Conservation (phyloP, 2,329 filamentous ascomycete genomes). For the Byssothecium circinans region DNA sequence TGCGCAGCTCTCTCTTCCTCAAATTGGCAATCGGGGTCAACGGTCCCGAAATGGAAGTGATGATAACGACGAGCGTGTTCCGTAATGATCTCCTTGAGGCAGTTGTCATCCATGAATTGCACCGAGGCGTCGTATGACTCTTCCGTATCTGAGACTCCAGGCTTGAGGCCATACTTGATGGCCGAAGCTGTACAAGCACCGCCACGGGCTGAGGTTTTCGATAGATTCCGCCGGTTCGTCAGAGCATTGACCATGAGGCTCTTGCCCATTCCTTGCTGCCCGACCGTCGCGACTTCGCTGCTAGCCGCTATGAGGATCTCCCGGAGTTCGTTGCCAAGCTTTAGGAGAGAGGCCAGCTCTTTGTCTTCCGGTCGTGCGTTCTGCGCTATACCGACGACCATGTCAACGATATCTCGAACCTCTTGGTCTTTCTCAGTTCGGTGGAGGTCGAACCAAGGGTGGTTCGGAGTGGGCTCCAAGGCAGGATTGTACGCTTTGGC, state of each 20-base stretch:
- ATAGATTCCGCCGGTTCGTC: conserved; percentile 5
- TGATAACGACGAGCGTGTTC: conserved; percentile 13
- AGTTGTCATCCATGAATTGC: conserved; percentile 11
- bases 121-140: conserved; percentile 9
- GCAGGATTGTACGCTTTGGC: conserved; percentile 1
- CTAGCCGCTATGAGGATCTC: background rate
- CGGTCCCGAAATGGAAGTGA: conserved; percentile 10
- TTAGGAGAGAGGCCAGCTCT: conserved; percentile 6
- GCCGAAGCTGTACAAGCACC: conserved; percentile 13
- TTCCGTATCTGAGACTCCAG: conserved; percentile 2
- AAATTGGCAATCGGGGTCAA: conserved; percentile 1
- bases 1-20: conserved; percentile 6
- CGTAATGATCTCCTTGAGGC: conserved; percentile 5
- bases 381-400: background rate
- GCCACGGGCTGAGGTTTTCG: conserved; percentile 9
- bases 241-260: conserved; percentile 13
- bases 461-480: conserved; percentile 2
- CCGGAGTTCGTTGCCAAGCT: background rate
- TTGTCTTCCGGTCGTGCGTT: background rate
- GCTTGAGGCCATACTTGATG: conserved; percentile 8
- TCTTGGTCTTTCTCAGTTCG: background rate
- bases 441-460: conserved; percentile 2
- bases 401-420: background rate
- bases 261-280: conserved; percentile 15
- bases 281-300: conserved; percentile 6